Base-by-base conservation (phyloP, 2,329 filamentous ascomycete genomes). In the Fusarium sp. region DNA sequence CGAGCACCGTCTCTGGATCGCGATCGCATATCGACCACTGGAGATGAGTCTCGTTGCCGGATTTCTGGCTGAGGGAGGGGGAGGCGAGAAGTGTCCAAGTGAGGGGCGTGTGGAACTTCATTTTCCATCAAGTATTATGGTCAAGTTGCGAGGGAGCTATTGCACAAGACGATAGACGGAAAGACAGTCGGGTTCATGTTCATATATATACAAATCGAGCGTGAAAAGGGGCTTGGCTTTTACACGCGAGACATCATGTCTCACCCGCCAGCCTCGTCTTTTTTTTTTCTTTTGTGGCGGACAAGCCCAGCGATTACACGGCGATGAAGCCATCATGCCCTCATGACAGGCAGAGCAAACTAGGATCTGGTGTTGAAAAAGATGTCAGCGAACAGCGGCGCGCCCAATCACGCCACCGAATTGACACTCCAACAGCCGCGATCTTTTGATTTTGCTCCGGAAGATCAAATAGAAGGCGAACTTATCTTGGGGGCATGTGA, bases 11-110 rank as follows among this genome's bases (percentile, higher is more conserved):
- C 54, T 65, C 57, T 27, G 69, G 61, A 31, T 76, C 54, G 18
- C 29, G 45, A 27, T 76, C 74, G 47, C 74, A 76, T 14, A 76
- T 29, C 6, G 74, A 73, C 74, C 74, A 76, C 38, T 76, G 74
- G 29, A 76, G 69, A 50, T 76, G 73, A 14, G 75, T 72, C 20
- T 72, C 58, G 38, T 72, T 35, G 9, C 59, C 38, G 6, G 10
- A 29, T 16, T 2, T 29, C 22, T 67, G 45, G 25, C 54, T 42
- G 2, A 62, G 36, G 7, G 54, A 66, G 13, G 47, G 62, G 11
- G 7, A 29, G 31, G 45, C 22, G 54, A 61, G 33, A 7, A 71
- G 45, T 6, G 45, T 52, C 10, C 52, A 56, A 52, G 54, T 18
- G 38, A 60, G 27, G 42, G 66, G 13, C 3, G 9, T 57, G 47